Evolutionary conservation across 352 stramenopile species (phyloP).

Genomic region (Phytophthora cactorum): DNA sequence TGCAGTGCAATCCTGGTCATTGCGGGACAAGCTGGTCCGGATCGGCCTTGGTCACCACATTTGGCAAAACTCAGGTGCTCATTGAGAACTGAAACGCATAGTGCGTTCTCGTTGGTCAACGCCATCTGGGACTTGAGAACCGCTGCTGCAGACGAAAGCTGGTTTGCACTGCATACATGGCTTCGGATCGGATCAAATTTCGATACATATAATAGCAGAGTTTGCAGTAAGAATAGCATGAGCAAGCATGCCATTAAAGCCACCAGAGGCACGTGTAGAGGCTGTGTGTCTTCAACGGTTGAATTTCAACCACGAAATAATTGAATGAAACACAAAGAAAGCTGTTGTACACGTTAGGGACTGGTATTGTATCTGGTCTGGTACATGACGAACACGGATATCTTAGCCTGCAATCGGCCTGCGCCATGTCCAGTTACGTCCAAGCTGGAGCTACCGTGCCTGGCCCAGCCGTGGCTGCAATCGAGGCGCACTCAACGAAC

Average conservation of each 20-base stretch:
- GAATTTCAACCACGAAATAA: conserved; percentile 25
- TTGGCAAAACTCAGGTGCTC: neutral
- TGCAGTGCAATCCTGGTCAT: neutral
- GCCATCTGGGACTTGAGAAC: conserved; percentile 31
- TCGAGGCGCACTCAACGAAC: conserved; percentile 13
- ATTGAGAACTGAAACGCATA: too few species aligned
- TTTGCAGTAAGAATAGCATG: too few species aligned
- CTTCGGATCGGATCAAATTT: conserved; percentile 20
- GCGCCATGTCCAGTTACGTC: conserved; percentile 10
- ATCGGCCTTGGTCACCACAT: conserved; percentile 1
- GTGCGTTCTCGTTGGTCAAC: neutral
- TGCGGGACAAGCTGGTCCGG: conserved; percentile 21
- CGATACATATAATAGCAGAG: too few species aligned
- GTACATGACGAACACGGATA: conserved; percentile 11
- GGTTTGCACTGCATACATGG: conserved; percentile 21
- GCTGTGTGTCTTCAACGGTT: neutral
- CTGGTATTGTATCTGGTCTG: conserved; percentile 7
- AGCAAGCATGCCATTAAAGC: neutral
- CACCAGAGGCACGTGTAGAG: neutral
- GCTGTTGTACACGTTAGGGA: neutral
- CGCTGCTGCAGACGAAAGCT: conserved; percentile 18
- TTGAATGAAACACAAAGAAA: conserved; percentile 5
- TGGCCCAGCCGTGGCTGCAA: conserved; percentile 2
- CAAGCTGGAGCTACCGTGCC: conserved; percentile 10
- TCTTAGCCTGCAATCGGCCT: conserved; percentile 3